Percentiles rank a stretch among this genome's conserved stretches.
Evolutionary conservation across 2,329 filamentous ascomycete species (phyloP).

Genomic region (Domatiomyces globalis): DNA sequence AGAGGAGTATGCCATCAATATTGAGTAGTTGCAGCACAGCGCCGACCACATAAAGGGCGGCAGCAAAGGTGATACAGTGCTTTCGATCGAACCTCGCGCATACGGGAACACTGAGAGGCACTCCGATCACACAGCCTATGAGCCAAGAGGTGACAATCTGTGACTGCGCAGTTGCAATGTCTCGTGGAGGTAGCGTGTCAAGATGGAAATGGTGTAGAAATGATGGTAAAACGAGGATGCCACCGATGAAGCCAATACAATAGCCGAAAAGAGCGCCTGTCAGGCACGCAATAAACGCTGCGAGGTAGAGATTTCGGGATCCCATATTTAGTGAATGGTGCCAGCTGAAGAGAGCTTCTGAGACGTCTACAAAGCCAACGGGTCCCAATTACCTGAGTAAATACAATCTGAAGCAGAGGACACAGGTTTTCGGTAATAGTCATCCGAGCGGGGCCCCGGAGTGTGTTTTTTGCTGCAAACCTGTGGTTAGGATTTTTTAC

Average conservation of each 20-base stretch:
- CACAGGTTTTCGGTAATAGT: no score
- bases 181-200: conserved; percentile 6
- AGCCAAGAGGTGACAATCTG: conserved; percentile 9
- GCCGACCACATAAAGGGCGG: conserved; percentile 8
- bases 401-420: no score
- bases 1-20: conserved; percentile 2
- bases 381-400: no score
- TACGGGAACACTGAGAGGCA: conserved; percentile 5
- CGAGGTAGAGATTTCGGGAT: conserved; percentile 12
- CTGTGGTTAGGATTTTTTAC: no score
- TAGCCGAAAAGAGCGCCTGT: conserved; percentile 17
- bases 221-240: conserved; percentile 17
- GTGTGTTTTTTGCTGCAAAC: no score
- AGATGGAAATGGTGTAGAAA: conserved; percentile 17
- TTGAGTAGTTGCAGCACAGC: conserved; percentile 5
- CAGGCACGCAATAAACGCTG: conserved; percentile 12
- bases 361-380: no score
- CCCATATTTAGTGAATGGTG: not conserved
- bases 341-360: no score
- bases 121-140: conserved; percentile 7
- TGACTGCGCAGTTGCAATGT: conserved; percentile 7
- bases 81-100: conserved; percentile 6
- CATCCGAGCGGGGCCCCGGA: no score
- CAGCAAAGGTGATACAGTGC: conserved; percentile 6
- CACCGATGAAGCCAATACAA: conserved; percentile 19